Base-by-base conservation (phyloP, 2,329 filamentous ascomycete genomes). In the Pyricularia sp. region DNA sequence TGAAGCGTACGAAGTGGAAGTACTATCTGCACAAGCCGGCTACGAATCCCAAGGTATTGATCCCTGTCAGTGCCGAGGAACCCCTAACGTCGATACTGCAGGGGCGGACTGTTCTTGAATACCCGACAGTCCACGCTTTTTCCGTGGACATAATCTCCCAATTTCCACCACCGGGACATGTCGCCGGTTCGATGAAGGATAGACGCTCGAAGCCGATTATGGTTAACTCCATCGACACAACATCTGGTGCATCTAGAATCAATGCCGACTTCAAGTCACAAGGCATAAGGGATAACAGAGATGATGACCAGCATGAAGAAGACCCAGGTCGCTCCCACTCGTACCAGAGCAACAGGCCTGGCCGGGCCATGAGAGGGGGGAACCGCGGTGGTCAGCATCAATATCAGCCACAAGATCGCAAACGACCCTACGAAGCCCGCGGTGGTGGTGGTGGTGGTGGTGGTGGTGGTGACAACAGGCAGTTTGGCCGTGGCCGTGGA, bases 41-140 rank as follows among this genome's bases (percentile, higher is more conserved):
- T 31, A 71, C 66, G 9, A 69, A 65, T 9, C 61, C 67, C 25
- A 77, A 73, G 31, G 70, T 72, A 25, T 73, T 93, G 2, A 85
- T 87, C 28, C 88, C 88, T 0, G 73, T 93, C 2, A 72, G 79
- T 0, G 73, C 83, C 0, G 73, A 75, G 0, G 78, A 80, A 10
- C 83, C 81, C 1, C 78, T 93, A 4, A 79, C 80, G 1, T 78
- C 82, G 0, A 80, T 81, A 7, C 82, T 94, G 0, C 77, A 77
- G n/a, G 82, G 83, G 10, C 84, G 84, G 36, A 84, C 82, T 0
- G 82, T 94, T 0, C 79, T 92, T 7, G 91, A 93, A 73, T 93
- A 89, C 70, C 91, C 91, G 0, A 92, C 90, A 0, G 82, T 93
- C 14, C 88, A 90, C 74, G 83, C 86, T 5, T 79, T 91, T 9